Base-by-base conservation (phyloP, 352 stramenopile genomes). In the Phytophthora multivora region DNA sequence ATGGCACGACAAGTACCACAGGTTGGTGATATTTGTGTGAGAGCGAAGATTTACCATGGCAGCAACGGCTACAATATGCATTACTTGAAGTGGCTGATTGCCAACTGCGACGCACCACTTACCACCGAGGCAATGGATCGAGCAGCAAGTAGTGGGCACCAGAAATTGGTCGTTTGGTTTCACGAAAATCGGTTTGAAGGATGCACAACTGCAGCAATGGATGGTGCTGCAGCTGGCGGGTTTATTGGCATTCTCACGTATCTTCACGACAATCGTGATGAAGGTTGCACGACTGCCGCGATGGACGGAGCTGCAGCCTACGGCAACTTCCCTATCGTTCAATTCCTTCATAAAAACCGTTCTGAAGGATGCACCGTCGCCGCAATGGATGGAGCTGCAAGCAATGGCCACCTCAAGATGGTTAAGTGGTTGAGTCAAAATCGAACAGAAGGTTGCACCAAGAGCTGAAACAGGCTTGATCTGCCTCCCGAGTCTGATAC, bases 121-220 rank as follows among this genome's bases (percentile, higher is more conserved):
- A 61, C 62, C 12, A 58, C 48, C 5, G 38, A 25, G 6, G 55
- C 54, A 21, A 66, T 70, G 26, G 49, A 66, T 33, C 7, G 19
- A 18, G 62, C 53, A 3, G 62, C 62, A 11, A 35, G 18, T 10
- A 64, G 57, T 26, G 56, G 55, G 11, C 51, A 66, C 49, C 57
- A 62, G n/a, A 36, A 39, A 15, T 26, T 47, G 3, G 26, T 69
- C 33, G 15, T 51, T 38, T 69, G 61, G 61, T 19, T 69, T 11
- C 61, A 66, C 30, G 52, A 28, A 15, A 61, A 66, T 7, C 56
- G 50, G 8, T n/a, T n/a, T 19, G 55, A 71, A 55, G 56, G 56
- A 1, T 71, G 56, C 13, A 59, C 61, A 18, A 40, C 47, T 1
- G 45, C 31, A 1, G 52, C 61, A 35, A 65, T 69, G 2, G 52